Evolutionary conservation across 352 stramenopile genomes (phyloP), one percentile per base, ranked within the genome.

Genomic region (Phytopythium sindhum): DNA sequence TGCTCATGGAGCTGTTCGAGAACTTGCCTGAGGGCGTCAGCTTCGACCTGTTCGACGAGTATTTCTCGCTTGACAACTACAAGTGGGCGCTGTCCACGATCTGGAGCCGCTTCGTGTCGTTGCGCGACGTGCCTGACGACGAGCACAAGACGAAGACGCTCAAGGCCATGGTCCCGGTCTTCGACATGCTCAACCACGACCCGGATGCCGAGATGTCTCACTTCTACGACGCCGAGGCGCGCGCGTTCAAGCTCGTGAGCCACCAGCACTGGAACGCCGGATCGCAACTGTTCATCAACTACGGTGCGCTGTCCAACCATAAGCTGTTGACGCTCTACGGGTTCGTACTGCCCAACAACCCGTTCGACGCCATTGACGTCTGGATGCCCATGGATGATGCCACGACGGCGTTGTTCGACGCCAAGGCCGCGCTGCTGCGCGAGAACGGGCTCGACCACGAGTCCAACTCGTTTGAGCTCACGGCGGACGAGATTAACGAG

Each of bases 171-270:
- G 79, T 90, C 12, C 86, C 86, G 0, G 86, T 95, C 28, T 95
- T 95, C 47, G 86, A 95, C 68, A 93, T 95, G 84, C 71, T 95
- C 55, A 95, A 95, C 68, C 84, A 95, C 66, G 77, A 91, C 64
- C 81, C 84, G 12, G 71, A 80, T 60, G 86, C 82, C 12, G 78
- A 91, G 64, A 87, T 93, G 76, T 80, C 68, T 5, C 86, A 95
- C 67, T 81, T 76, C 29, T 86, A 81, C 64, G 84, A 95, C 58
- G 52, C 72, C 31, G 58, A 73, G 0, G 75, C 68, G 26, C 60
- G 87, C 26, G 61, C 58, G 6, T 88, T 95, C 42, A 78, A 83
- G 64, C 75, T 95, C 24, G 77, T 89, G 42, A 90, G 72, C 45
- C 77, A 91, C 63, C 81, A 93, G 69, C 86, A 92, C 54, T 90